Conservation (phyloP, 2,329 filamentous ascomycete genomes). For the Zymoseptoria passerinii region DNA sequence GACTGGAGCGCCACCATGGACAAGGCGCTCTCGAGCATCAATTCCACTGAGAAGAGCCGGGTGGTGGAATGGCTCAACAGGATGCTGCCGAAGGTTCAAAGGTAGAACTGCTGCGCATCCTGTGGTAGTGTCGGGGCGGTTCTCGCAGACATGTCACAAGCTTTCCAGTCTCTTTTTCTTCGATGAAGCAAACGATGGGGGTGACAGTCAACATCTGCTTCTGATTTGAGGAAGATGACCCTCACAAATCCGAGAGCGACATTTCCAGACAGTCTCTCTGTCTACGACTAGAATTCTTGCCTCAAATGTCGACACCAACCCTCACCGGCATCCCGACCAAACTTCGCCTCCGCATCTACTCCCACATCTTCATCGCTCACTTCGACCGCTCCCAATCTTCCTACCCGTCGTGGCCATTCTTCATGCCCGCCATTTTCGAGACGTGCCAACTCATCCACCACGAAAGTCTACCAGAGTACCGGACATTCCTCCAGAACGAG, state of each 20-base stretch:
- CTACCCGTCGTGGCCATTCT: background rate
- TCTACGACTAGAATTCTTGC: background rate
- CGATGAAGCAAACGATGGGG: background rate
- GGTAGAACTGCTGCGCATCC: background rate
- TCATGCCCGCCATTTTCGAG: background rate
- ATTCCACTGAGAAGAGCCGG: background rate
- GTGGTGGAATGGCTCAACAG: slow-evolving; percentile 17
- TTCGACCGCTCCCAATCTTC: background rate
- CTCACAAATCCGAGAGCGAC: background rate
- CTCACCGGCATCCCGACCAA: slow-evolving; percentile 14
- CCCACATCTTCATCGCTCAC: slow-evolving; percentile 1
- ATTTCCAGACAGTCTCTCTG: too few species aligned
- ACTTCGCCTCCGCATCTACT: slow-evolving; percentile 12
- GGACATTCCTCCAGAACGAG: background rate
- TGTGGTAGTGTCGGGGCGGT: background rate
- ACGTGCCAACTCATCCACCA: background rate
- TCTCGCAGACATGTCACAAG: background rate
- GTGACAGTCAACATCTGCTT: background rate
- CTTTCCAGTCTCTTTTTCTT: background rate
- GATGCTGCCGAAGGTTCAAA: slow-evolving; percentile 16
- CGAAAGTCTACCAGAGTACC: background rate
- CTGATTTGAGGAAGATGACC: background rate
- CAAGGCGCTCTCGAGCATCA: background rate
- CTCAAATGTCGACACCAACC: background rate
- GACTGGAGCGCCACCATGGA: slow-evolving; percentile 6